These are phyloP conservation scores for Astragalus glycyphyllos DNA, from an alignment of 306 rosid species.

Conservation along the genomic window DNA sequence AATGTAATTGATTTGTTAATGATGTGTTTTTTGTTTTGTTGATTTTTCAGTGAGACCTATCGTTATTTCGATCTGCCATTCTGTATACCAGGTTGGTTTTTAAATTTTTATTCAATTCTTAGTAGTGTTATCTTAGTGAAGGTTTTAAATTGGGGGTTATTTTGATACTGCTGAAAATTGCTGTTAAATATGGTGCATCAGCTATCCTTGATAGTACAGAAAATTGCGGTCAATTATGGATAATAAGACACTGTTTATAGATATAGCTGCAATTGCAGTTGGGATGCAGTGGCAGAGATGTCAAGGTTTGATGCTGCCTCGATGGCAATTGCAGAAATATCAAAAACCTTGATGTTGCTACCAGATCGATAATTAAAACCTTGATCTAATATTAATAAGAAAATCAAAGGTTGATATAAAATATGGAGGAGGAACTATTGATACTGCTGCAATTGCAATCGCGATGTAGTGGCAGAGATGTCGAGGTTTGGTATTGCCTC, in stretches of 20 bases:
- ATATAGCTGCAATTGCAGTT: not conserved
- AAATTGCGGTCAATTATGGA: not conserved
- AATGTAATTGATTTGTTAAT: not conserved
- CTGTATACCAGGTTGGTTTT: conserved; percentile 71
- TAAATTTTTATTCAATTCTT: not conserved
- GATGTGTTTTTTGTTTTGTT: not conserved
- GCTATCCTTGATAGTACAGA: not conserved
- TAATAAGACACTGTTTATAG: not conserved
- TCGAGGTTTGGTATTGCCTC: too few species aligned
- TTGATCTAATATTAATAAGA: not conserved
- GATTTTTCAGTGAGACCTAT: conserved; percentile 50
- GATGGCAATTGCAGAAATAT: not conserved
- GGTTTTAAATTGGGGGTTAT: not conserved
- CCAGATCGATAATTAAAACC: not conserved
- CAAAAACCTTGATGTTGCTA: not conserved
- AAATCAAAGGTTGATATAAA: not conserved
- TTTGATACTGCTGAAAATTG: not conserved
- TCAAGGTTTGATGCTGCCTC: not conserved
- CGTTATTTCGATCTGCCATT: conserved; percentile 86
- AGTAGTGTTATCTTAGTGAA: not conserved
- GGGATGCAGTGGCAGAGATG: not conserved
- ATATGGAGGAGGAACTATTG: not conserved
- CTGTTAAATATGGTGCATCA: not conserved
- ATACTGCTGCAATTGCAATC: too few species aligned
- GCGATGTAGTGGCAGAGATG: too few species aligned